These are phyloP conservation scores for Hanseniaspora vineae DNA, from an alignment of 805 yeast species.

Conservation along the genomic window DNA sequence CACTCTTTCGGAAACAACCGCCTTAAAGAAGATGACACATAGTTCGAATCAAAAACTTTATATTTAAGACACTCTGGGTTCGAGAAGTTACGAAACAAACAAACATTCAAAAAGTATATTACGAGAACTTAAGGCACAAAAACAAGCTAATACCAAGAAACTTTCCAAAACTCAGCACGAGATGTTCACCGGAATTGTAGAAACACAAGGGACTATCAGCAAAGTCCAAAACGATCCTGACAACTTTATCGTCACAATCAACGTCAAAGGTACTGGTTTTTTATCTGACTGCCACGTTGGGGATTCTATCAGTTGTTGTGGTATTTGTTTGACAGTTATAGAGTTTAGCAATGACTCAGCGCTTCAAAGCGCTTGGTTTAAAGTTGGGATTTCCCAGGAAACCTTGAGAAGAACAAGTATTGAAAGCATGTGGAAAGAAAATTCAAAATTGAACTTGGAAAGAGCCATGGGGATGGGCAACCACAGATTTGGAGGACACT, in stretches of 20 bases:
- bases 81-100: too few species aligned
- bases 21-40: too few species aligned
- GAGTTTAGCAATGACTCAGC: slow-evolving; percentile 37
- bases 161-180: not conserved
- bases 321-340: slow-evolving; percentile 85
- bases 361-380: slow-evolving; percentile 33
- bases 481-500: slow-evolving; percentile 89
- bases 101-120: not conserved
- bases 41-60: too few species aligned
- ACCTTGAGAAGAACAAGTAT: slow-evolving; percentile 73
- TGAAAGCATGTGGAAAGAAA: slow-evolving; percentile 37
- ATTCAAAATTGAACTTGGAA: slow-evolving; percentile 70
- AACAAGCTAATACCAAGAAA: not conserved
- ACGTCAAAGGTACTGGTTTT: slow-evolving; percentile 51
- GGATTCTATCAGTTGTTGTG: slow-evolving; percentile 85
- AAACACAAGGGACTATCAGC: slow-evolving; percentile 29
- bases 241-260: slow-evolving; percentile 64
- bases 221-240: slow-evolving; percentile 38
- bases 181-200: slow-evolving; percentile 97
- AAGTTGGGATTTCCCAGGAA: slow-evolving; percentile 89
- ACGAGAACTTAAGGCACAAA: too few species aligned
- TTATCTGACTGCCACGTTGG: slow-evolving; percentile 80
- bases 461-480: slow-evolving; percentile 69
- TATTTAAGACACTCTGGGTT: too few species aligned
- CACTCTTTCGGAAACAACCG: too few species aligned